These are phyloP conservation scores for Microglena sp. DNA, from an alignment of 139 green algal genomes.

Conservation along the genomic window DNA sequence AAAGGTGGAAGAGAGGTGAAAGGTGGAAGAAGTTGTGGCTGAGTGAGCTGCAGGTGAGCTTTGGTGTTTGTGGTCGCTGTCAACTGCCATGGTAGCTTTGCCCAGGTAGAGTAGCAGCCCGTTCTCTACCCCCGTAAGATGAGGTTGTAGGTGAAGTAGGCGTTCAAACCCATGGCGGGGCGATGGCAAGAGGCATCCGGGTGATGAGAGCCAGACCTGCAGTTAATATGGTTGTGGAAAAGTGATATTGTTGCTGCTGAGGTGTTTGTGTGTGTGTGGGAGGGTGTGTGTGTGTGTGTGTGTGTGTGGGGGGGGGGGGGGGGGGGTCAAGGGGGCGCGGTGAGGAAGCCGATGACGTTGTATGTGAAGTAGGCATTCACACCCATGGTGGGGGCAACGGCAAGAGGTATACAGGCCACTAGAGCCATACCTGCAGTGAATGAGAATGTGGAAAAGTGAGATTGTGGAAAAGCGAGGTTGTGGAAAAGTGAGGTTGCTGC, in stretches of 20 bases:
- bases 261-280: background rate
- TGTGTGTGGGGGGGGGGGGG: no score
- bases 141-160: conserved; percentile 62
- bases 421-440: conserved; percentile 11
- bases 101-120: no score
- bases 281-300: no score
- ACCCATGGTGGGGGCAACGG: conserved; percentile 4
- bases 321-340: no score
- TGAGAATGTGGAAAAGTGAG: background rate
- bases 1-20: background rate
- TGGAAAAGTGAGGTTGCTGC: background rate
- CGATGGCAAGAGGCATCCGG: background rate
- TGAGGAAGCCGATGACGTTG: no score
- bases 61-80: no score
- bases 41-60: background rate
- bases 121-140: no score
- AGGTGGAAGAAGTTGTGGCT: background rate
- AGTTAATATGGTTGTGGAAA: background rate
- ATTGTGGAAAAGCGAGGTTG: background rate
- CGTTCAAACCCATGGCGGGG: conserved; percentile 59
- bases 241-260: background rate
- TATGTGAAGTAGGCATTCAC: background rate
- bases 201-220: background rate
- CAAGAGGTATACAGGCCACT: conserved; percentile 13
- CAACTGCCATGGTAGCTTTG: no score